phyloP scores from a whole-genome alignment of 345 rosid genomes.

The Chamaenerion angustifolium region DNA sequence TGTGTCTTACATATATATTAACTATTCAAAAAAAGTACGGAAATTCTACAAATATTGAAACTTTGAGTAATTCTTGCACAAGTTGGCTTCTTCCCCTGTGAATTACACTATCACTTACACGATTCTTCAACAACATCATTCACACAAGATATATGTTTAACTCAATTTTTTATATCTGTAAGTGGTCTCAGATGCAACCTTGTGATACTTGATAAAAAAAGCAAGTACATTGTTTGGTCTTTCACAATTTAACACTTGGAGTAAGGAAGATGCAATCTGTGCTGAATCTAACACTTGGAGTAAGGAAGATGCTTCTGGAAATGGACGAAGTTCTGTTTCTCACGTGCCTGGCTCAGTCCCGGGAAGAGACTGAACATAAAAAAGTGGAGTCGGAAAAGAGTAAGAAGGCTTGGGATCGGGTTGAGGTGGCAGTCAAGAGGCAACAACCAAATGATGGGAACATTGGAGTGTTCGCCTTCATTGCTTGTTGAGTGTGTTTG shows the following conservation, averaged over 20 bases:
- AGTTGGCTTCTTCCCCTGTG: too few relatives aligned
- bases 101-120: too few relatives aligned
- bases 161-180: too few relatives aligned
- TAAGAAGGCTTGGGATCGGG: conserved; percentile 46
- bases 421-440: conserved; percentile 49
- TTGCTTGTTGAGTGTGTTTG: conserved; percentile 9
- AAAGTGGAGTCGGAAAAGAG: conserved; percentile 32
- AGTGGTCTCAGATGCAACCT: too few relatives aligned
- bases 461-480: conserved; percentile 29
- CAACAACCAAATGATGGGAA: conserved; percentile 50
- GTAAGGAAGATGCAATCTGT: conserved; percentile 40
- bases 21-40: background rate
- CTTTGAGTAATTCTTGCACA: too few relatives aligned
- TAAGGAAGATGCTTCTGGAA: conserved; percentile 62
- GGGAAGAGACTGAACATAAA: conserved; percentile 46
- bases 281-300: conserved; percentile 50
- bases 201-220: too few relatives aligned
- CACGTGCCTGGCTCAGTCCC: conserved; percentile 43
- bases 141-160: too few relatives aligned
- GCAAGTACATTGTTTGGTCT: too few relatives aligned
- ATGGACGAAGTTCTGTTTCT: conserved; percentile 61
- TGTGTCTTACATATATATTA: too few relatives aligned
- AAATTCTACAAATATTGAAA: background rate
- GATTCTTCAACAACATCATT: too few relatives aligned
- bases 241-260: too few relatives aligned